Evolutionary conservation across 352 stramenopile genomes (phyloP), one percentile per base, ranked within the genome.

Genomic region (Phytophthora ohioensis): DNA sequence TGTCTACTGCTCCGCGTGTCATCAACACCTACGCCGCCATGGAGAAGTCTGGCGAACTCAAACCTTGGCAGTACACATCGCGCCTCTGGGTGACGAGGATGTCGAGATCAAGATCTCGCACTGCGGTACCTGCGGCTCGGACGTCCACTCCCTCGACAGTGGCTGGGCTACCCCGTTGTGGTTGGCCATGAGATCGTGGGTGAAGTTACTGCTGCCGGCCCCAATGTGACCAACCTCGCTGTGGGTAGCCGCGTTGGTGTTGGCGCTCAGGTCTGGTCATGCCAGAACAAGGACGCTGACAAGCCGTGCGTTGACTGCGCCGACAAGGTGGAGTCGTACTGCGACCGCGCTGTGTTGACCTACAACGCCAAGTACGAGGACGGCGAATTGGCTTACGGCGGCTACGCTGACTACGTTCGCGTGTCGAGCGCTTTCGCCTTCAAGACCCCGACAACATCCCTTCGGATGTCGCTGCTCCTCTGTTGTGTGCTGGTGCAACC

Each of bases 401-500:
- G 91, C 35, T 97, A 97, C 61, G 78, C 77, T 32, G 75, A 92
- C 49, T 84, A 76, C 54, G 85, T 97, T 42, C 88, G 88, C 12
- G 76, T 93, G 17, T 71, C 84, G 55, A 79, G 83, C 52, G 61
- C 78, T 15, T 96, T 92, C 72, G 79, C 86, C 12, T 77, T 77
- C 64, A 73, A 77, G 52, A 85, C 69, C 90, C 90, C 8, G 80
- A 90, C 0, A 83, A 78, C 41, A 71, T 97, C 30, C 58, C 73
- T 3, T 79, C 88, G 31, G 73, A 79, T 9, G 73, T 64, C 4
- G 71, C 71, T 6, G 87, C 82, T 32, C 82, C 87, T 9, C 61
- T 97, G 36, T 57, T 97, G 55, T 97, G 91, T 70, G 91, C 89
- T 27, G 91, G 90, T 46, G 86, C 91, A 39, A 97, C 91, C 5